Evolutionary conservation across 768 basidiomycete species (phyloP).

Genomic region (Inosperma sp.): DNA sequence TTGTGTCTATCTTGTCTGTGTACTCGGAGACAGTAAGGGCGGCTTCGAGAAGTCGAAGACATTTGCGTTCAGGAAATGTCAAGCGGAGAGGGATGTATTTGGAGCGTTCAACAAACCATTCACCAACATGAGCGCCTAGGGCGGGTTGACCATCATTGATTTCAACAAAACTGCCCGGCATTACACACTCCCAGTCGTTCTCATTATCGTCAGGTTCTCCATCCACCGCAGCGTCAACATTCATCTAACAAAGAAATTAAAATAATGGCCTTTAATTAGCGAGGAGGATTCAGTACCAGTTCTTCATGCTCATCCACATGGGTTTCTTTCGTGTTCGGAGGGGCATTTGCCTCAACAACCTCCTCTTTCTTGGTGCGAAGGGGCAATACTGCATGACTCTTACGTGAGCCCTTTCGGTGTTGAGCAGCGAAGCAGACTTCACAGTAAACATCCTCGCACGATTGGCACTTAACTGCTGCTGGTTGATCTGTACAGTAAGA

Average conservation of each 20-base stretch:
- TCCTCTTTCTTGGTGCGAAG: constrained; percentile 32
- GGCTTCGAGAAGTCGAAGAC: constrained; percentile 78
- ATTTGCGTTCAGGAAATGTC: constrained; percentile 72
- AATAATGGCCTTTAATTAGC: too few species aligned
- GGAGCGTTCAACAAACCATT: constrained; percentile 81
- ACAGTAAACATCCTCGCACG: constrained; percentile 70
- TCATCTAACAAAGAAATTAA: constrained; percentile 36
- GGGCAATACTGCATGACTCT: constrained; percentile 52
- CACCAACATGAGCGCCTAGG: constrained; percentile 60
- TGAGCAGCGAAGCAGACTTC: constrained; percentile 85
- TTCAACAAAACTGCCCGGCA: constrained; percentile 31
- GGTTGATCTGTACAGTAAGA: constrained; percentile 65
- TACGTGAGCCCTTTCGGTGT: constrained; percentile 78
- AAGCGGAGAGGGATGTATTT: constrained; percentile 80
- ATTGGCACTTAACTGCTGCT: constrained; percentile 66
- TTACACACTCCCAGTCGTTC: constrained; percentile 40
- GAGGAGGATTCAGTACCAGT: too few species aligned
- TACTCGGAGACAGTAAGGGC: constrained; percentile 83
- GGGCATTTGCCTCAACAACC: constrained; percentile 27
- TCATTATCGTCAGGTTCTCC: constrained; percentile 36
- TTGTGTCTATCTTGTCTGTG: constrained; percentile 84
- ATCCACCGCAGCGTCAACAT: constrained; percentile 33
- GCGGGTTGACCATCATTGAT: constrained; percentile 53
- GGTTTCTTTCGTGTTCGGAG: too few species aligned
- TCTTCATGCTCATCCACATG: constrained; percentile 27